Evolutionary conservation across 345 rosid genomes (phyloP).

Genomic region (Diplotaxis tenuifolia): DNA sequence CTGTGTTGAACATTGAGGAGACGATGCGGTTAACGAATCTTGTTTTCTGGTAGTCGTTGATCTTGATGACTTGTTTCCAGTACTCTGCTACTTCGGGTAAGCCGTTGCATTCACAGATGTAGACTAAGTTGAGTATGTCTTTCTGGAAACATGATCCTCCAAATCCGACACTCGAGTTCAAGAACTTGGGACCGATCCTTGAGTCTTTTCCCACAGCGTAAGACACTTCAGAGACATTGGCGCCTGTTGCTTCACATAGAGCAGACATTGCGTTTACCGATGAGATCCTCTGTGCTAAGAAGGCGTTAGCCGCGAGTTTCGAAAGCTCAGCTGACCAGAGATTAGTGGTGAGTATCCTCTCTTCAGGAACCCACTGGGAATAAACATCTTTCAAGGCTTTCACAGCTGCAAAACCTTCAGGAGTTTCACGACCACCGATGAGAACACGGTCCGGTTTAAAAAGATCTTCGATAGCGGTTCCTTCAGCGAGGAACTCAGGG

Average conservation of each 20-base stretch:
- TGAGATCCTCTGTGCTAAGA: constrained; percentile 87
- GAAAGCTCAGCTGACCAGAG: constrained; percentile 97
- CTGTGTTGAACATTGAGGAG: constrained; percentile 88
- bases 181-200: constrained; percentile 80
- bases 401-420: constrained; percentile 79
- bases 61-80: constrained; percentile 95
- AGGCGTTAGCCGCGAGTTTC: constrained; percentile 92
- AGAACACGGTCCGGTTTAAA: constrained; percentile 79
- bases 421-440: constrained; percentile 88
- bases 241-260: constrained; percentile 88
- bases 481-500: constrained; percentile 97
- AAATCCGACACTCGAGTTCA: constrained; percentile 86
- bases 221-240: constrained; percentile 72
- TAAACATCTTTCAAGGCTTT: constrained; percentile 75
- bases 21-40: constrained; percentile 84
- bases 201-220: constrained; percentile 77
- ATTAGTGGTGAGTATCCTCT: constrained; percentile 75
- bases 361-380: constrained; percentile 86
- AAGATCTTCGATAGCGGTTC: constrained; percentile 81
- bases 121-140: constrained; percentile 79
- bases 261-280: constrained; percentile 95
- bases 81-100: constrained; percentile 91
- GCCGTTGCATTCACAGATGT: constrained; percentile 92
- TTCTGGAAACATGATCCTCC: constrained; percentile 95
- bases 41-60: constrained; percentile 85